These are phyloP conservation scores for Chenopodium album DNA, from an alignment of 148 eudicot genomes.

Conservation along the genomic window DNA sequence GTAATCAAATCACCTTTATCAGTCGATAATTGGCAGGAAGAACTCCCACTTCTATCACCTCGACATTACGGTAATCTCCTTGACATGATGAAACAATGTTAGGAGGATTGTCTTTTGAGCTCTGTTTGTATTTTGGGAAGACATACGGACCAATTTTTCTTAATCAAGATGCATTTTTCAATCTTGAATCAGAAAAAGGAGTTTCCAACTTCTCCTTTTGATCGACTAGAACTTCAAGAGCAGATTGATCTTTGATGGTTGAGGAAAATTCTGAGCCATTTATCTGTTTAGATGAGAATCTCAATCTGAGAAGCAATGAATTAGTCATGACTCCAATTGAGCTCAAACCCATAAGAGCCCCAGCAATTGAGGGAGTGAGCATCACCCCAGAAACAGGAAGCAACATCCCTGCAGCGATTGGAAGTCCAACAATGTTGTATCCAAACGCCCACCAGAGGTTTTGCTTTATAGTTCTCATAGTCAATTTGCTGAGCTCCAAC, in stretches of 20 bases:
- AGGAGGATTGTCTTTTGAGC: background rate
- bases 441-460: constrained; percentile 99
- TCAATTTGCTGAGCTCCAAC: constrained; percentile 80
- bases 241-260: constrained; percentile 28
- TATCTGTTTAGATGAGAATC: constrained; percentile 41
- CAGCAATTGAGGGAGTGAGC: constrained; percentile 96
- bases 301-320: constrained; percentile 77
- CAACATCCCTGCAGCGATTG: constrained; percentile 86
- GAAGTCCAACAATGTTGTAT: constrained; percentile 89
- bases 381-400: constrained; percentile 80
- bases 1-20: background rate
- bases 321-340: constrained; percentile 93
- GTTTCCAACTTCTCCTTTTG: constrained; percentile 33
- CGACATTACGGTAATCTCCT: background rate
- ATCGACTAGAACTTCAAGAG: constrained; percentile 33
- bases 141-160: background rate
- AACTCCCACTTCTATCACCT: background rate
- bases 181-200: constrained; percentile 26
- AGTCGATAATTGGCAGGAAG: background rate
- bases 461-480: constrained; percentile 96
- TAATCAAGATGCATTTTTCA: constrained; percentile 15
- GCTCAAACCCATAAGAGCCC: constrained; percentile 91
- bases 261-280: constrained; percentile 12
- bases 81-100: background rate
- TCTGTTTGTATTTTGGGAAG: background rate